phyloP scores from a whole-genome alignment of 176 grass and related monocot genomes.

The Stipa capillata region DNA sequence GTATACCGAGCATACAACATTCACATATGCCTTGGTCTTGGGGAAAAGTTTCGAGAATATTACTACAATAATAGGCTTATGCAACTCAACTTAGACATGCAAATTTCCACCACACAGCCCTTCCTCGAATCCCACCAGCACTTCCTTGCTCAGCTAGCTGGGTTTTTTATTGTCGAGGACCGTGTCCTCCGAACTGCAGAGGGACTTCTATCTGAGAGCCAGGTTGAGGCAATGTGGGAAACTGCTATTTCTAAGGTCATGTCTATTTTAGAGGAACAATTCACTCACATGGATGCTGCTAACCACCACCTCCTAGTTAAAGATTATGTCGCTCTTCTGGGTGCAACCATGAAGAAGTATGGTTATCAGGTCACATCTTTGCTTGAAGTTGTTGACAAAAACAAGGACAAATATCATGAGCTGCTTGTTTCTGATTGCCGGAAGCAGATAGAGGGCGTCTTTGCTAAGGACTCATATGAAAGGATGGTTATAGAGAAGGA shows the following conservation, averaged over 20 bases:
- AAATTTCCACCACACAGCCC: too few species aligned
- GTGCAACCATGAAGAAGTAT: conserved; percentile 45
- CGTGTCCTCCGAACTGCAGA: conserved; percentile 60
- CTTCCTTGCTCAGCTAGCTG: conserved; percentile 68
- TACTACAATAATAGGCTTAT: conserved; percentile 75
- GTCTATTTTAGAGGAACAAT: conserved; percentile 57
- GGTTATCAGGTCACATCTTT: conserved; percentile 42
- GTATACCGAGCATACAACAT: conserved; percentile 61
- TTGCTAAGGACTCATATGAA: conserved; percentile 51
- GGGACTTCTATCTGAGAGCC: conserved; percentile 62
- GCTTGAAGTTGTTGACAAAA: conserved; percentile 57
- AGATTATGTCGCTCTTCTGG: conserved; percentile 60
- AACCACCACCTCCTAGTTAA: conserved; percentile 67
- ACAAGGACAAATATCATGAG: conserved; percentile 54
- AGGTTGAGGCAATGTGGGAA: conserved; percentile 64
- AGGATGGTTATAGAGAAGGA: conserved; percentile 65
- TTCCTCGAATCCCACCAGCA: conserved; percentile 54
- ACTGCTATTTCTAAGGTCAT: conserved; percentile 60
- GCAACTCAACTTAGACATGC: conserved; percentile 80
- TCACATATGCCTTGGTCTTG: conserved; percentile 48
- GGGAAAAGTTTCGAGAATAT: conserved; percentile 64
- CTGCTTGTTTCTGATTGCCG: conserved; percentile 59
- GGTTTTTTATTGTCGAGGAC: conserved; percentile 79
- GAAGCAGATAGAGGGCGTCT: conserved; percentile 42
- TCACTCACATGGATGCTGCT: conserved; percentile 46